phyloP scores from a whole-genome alignment of 2,329 filamentous ascomycete species.

The Microcyclospora tardicrescens region DNA sequence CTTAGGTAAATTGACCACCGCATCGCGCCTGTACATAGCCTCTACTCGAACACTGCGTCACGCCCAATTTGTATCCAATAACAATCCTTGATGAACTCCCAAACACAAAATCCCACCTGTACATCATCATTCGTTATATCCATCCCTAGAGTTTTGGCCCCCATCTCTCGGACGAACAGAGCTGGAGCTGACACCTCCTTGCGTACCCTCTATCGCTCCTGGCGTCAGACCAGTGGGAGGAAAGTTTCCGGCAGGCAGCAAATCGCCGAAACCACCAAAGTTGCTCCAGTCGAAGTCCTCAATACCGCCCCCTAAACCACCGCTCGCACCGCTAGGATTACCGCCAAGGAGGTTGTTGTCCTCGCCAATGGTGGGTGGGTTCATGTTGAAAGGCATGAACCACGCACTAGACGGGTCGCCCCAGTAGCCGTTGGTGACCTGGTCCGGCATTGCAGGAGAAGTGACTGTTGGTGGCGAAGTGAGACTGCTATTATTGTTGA shows the following conservation, averaged over 20 bases:
- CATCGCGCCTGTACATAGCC: too few relatives aligned
- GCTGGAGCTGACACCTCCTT: too few relatives aligned
- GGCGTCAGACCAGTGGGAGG: constrained; percentile 6
- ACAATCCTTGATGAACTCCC: too few relatives aligned
- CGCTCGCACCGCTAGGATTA: constrained; percentile 5
- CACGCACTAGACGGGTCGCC: constrained; percentile 51
- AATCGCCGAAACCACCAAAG: constrained; percentile 16
- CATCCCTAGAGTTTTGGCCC: too few relatives aligned
- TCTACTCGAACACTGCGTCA: too few relatives aligned
- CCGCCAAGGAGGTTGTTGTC: constrained; percentile 17
- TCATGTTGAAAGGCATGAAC: constrained; percentile 89
- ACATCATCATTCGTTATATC: too few relatives aligned
- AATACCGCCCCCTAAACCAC: background rate
- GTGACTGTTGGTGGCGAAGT: background rate
- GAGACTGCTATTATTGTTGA: background rate
- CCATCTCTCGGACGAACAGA: too few relatives aligned
- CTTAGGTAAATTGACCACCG: too few relatives aligned
- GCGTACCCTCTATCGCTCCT: too few relatives aligned
- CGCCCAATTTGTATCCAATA: too few relatives aligned
- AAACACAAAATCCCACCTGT: too few relatives aligned
- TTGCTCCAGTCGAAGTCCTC: constrained; percentile 18
- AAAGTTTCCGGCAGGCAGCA: constrained; percentile 5
- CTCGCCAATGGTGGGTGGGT: constrained; percentile 45
- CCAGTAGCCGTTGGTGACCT: constrained; percentile 15
- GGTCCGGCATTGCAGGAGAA: background rate